Evolutionary conservation across 148 eudicot genomes (phyloP), one percentile per base, ranked within the genome.

Genomic region (Rhododendron williamsianum): DNA sequence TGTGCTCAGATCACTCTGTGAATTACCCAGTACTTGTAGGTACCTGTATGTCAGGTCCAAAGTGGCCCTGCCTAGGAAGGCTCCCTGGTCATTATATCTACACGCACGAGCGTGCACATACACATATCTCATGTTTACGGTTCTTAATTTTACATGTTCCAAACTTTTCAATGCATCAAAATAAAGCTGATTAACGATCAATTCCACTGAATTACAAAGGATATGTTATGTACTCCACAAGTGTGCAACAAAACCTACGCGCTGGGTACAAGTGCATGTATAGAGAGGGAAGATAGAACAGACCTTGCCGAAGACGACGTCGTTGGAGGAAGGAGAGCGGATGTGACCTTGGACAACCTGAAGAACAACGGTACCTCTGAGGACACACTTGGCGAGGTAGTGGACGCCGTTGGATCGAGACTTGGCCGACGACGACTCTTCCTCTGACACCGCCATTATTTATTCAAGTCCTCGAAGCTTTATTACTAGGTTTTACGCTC

Each of bases 241-340:
- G 76, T 30, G 76, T 27, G 19, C 76, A 71, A 71, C 19, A 71
- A 71, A 11, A 71, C 33, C 19, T 71, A 27, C 0, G 25, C 69
- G 69, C 23, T 7, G 48, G 19, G 0, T 38, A n/a, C 45, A 83
- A 46, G 45, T 67, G 46, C 16, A 11, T 18, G 33, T 71, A 12
- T 6, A n/a, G 74, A 33, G 65, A n/a, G 71, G 81, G 52, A 41
- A 25, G 27, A 78, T 2, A 78, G 35, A 25, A 27, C 56, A 48
- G 6, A 94, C 98, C 95, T 95, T 95, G 88, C 91, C 98, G 87
- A 95, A 90, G 56, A 95, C 93, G 81, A 95, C 88, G 86, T 95
- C 98, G 89, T 91, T 58, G n/a, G 98, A 92, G 49, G 91, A 52
- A 54, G 96, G 90, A 30, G 92, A 91, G 82, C 99, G 99, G 89